A percentile compares a stretch with the other conserved stretches of the same genome.
Evolutionary conservation across 768 basidiomycete genomes (phyloP).

Genomic region (Lactarius deliciosus): DNA sequence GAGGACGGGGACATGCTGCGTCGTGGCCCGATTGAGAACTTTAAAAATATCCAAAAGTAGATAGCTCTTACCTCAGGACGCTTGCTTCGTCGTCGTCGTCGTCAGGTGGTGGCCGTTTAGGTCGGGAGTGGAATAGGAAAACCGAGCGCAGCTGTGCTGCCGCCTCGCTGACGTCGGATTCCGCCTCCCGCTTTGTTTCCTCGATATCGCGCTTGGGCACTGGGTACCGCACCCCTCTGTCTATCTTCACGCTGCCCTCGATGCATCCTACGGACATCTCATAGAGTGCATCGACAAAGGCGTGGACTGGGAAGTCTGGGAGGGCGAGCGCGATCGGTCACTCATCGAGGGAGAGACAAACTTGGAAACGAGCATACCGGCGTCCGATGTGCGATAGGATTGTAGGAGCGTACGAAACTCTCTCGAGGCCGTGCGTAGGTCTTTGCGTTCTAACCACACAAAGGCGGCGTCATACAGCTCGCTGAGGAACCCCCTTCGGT

Average conservation of each 20-base stretch:
- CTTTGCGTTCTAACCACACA: slow-evolving; percentile 25
- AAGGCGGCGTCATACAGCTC: slow-evolving; percentile 21
- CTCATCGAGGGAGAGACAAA: not conserved
- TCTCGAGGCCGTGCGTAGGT: slow-evolving; percentile 19
- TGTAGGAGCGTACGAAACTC: slow-evolving; percentile 19
- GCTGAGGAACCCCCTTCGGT: slow-evolving; percentile 3
- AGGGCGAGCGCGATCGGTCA: not conserved
- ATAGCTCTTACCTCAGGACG: slow-evolving; percentile 21
- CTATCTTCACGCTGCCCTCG: slow-evolving; percentile 20
- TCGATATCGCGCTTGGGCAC: slow-evolving; percentile 26
- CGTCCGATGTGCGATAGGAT: slow-evolving; percentile 19
- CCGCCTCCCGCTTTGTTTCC: slow-evolving; percentile 21
- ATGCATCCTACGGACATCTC: slow-evolving; percentile 24
- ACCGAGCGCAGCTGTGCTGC: slow-evolving; percentile 22
- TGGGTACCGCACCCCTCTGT: slow-evolving; percentile 24
- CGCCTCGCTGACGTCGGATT: slow-evolving; percentile 16
- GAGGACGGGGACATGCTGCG: slow-evolving; percentile 27
- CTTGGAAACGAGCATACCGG: slow-evolving; percentile 10
- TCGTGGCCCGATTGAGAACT: not conserved
- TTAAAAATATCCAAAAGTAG: not conserved
- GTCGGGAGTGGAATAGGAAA: slow-evolving; percentile 26
- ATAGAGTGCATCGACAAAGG: slow-evolving; percentile 22
- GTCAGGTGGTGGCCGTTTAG: slow-evolving; percentile 28
- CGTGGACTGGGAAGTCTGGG: slow-evolving; percentile 25
- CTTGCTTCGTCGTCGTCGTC: slow-evolving; percentile 27